Conservation (phyloP, 2,329 filamentous ascomycete genomes). For the Coniochaeta sp. region DNA sequence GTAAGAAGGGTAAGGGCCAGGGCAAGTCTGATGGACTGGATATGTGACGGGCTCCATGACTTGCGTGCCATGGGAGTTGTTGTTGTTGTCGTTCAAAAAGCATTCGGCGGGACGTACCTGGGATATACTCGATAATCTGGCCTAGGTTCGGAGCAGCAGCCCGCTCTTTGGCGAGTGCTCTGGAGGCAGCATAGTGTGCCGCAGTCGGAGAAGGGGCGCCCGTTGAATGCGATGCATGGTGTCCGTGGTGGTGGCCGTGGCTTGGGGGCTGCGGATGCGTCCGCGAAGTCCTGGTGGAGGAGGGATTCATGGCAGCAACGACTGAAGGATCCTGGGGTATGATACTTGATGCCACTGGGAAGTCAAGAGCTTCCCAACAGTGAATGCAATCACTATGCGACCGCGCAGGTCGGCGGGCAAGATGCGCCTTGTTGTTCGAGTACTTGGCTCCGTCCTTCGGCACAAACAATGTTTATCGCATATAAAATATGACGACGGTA, state of each 20-base stretch:
- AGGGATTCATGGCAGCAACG: slow-evolving; percentile 1
- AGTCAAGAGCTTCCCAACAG: not conserved
- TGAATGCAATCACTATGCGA: not conserved
- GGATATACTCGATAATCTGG: slow-evolving; percentile 93
- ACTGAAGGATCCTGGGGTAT: not conserved
- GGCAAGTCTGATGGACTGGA: not conserved
- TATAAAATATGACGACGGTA: no score
- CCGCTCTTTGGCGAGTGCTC: slow-evolving; percentile 26
- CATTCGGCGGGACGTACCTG: slow-evolving; percentile 67
- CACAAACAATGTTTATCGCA: not conserved
- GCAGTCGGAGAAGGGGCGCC: slow-evolving; percentile 5
- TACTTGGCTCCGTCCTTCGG: no score
- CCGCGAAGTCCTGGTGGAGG: not conserved
- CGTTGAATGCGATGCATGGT: not conserved
- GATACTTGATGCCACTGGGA: not conserved
- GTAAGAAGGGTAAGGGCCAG: not conserved
- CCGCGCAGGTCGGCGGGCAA: not conserved
- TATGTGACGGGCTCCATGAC: not conserved
- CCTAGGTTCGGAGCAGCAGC: slow-evolving; percentile 60
- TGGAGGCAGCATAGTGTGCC: not conserved
- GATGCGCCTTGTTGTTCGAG: not conserved
- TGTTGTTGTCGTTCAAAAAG: no score
- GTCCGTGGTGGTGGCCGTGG: not conserved
- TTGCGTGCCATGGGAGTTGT: slow-evolving; percentile 13
- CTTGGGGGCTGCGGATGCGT: not conserved